Base-by-base conservation (phyloP, 1,284 basidiomycete genomes). In the Sphagnurus paluster region DNA sequence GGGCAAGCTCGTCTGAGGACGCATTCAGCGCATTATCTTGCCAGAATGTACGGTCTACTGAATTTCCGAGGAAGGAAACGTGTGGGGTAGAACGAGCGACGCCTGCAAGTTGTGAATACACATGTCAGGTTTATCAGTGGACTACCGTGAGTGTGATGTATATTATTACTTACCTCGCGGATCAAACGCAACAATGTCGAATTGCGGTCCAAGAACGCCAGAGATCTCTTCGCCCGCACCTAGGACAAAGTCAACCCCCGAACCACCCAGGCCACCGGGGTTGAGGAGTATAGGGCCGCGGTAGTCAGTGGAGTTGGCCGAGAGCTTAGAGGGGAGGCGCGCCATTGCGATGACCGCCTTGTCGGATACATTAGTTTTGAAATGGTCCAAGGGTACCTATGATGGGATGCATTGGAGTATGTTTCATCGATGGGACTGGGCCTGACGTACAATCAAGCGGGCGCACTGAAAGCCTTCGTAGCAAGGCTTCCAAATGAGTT, bases 171-270 rank as follows among this genome's bases (percentile, higher is more conserved):
- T 34, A 54, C 67, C 65, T 55, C 69, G 57, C 1, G 77, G 77
- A 56, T 79, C 78, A 49, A 79, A 79, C 3, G 74, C 69, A 2
- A 80, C 65, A 9, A 78, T 51, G 50, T 79, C 76, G 49, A 71
- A 79, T 25, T 69, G 60, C 2, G 65, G 63, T 6, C 77, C 77
- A 13, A 77, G 36, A 26, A 76, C 49, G 0, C 48, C 37, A 17
- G 64, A 59, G 17, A 78, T 47, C 2, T 49, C 35, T 3, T 56
- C 44, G 0, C 70, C 76, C 0, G 25, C 10, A 0, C 24, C 35
- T 2, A 57, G 39, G 13, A 74, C 51, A 0, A 67, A 28, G 4
- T 64, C 54, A 3, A 76, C 68, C 9, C 76, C 76, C 42, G 71
- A 70, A 2, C 69, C 74, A 2, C 76, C 77, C 5, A 76, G 76